Conservation (phyloP, 73 alveolate species). For the Stentor roeselii region DNA sequence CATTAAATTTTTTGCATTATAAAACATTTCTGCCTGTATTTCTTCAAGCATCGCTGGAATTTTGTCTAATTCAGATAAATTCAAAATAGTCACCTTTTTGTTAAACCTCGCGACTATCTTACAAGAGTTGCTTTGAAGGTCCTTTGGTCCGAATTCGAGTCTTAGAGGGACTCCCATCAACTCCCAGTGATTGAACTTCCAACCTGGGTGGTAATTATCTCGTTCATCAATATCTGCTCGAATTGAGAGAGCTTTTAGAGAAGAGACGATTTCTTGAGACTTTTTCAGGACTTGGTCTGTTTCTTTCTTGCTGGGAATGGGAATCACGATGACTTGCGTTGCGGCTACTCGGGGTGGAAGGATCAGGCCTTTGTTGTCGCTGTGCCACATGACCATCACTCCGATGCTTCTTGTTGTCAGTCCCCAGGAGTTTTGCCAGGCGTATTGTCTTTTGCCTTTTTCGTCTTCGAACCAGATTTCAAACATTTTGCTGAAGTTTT, state of each 20-base stretch:
- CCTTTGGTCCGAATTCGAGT: slow-evolving; percentile 95
- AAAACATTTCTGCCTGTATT: slow-evolving; percentile 87
- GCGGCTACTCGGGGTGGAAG: slow-evolving; percentile 99
- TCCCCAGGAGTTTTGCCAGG: slow-evolving; percentile 99
- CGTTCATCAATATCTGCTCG: slow-evolving; percentile 94
- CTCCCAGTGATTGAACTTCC: slow-evolving; percentile 99
- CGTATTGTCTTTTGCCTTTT: slow-evolving; percentile 80
- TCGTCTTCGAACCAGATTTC: slow-evolving; percentile 95
- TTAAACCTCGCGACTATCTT: slow-evolving; percentile 78
- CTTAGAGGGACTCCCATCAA: slow-evolving; percentile 99
- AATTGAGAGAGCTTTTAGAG: slow-evolving; percentile 57
- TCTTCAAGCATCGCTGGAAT: slow-evolving; percentile 72
- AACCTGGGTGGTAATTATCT: slow-evolving; percentile 97
- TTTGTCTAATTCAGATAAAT: slow-evolving; percentile 59
- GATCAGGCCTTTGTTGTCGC: slow-evolving; percentile 99
- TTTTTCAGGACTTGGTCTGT: slow-evolving; percentile 52
- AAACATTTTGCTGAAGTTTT: slow-evolving; percentile 98
- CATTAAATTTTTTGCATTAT: slow-evolving; percentile 69
- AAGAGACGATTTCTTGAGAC: slow-evolving; percentile 59
- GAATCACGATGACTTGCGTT: slow-evolving; percentile 94
- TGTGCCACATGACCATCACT: slow-evolving; percentile 95
- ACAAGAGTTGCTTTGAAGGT: slow-evolving; percentile 45
- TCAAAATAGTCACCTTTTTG: slow-evolving; percentile 56
- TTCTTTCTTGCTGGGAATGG: slow-evolving; percentile 83
- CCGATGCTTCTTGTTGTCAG: slow-evolving; percentile 96